Evolutionary conservation across 495 filamentous ascomycete genomes (phyloP).

Genomic region (Penicillium nucicola): DNA sequence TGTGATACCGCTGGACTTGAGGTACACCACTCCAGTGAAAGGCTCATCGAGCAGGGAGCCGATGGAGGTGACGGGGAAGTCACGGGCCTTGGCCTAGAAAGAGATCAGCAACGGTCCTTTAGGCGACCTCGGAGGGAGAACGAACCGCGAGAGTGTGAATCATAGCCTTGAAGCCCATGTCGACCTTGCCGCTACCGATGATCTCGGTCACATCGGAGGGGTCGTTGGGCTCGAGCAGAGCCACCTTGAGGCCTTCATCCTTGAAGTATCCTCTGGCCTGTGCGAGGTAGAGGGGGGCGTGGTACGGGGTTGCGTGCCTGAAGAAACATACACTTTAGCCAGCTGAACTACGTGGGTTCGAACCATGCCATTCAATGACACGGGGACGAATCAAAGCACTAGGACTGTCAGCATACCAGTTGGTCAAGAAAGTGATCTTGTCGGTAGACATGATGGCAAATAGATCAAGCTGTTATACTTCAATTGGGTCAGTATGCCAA

Average conservation of each 20-base stretch:
- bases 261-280: slow-evolving; percentile 68
- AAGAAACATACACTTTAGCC: slow-evolving; percentile 27
- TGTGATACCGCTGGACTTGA: slow-evolving; percentile 67
- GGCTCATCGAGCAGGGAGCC: slow-evolving; percentile 68
- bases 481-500: slow-evolving; percentile 17
- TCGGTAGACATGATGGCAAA: slow-evolving; percentile 62
- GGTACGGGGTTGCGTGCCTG: slow-evolving; percentile 72
- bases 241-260: slow-evolving; percentile 67
- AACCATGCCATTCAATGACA: not conserved
- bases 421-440: slow-evolving; percentile 73
- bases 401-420: slow-evolving; percentile 51
- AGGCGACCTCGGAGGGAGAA: not conserved
- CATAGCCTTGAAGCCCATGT: slow-evolving; percentile 75
- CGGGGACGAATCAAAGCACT: not conserved
- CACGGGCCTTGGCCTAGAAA: slow-evolving; percentile 60
- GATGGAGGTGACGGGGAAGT: slow-evolving; percentile 65
- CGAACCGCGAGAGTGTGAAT: slow-evolving; percentile 66
- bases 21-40: slow-evolving; percentile 69
- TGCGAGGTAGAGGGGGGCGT: slow-evolving; percentile 67
- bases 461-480: slow-evolving; percentile 18
- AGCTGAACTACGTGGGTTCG: slow-evolving; percentile 3
- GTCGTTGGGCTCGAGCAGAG: slow-evolving; percentile 68
- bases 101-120: not conserved
- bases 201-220: slow-evolving; percentile 70
- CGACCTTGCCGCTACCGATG: slow-evolving; percentile 66